Evolutionary conservation across 2,329 filamentous ascomycete genomes (phyloP).

Genomic region (Escovopsis sp.): DNA sequence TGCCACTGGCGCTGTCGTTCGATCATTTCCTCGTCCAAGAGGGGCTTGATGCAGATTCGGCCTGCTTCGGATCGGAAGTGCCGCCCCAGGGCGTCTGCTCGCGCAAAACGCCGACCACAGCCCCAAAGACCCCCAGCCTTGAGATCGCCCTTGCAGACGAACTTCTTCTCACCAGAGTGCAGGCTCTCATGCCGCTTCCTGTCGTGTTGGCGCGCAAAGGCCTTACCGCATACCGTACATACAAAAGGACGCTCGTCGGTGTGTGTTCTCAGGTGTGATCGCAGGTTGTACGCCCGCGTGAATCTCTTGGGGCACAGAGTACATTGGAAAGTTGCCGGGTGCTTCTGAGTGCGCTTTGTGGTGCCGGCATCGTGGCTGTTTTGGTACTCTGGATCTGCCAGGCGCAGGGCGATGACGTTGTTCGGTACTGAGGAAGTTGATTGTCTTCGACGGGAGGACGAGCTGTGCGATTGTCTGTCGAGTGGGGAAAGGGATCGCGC

Average conservation of each 20-base stretch:
- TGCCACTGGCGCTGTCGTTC: constrained; percentile 65
- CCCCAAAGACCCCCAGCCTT: constrained; percentile 79
- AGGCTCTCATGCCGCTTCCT: constrained; percentile 93
- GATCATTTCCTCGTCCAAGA: constrained; percentile 83
- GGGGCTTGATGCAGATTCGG: constrained; percentile 89
- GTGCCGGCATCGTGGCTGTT: constrained; percentile 45
- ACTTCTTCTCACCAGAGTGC: constrained; percentile 96
- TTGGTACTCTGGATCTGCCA: constrained; percentile 78
- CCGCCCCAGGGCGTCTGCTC: constrained; percentile 83
- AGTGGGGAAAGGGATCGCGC: constrained; percentile 45
- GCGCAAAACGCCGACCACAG: constrained; percentile 82
- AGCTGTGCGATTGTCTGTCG: constrained; percentile 31
- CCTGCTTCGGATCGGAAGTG: constrained; percentile 95
- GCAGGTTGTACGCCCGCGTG: constrained; percentile 89
- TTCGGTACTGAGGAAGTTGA: constrained; percentile 50
- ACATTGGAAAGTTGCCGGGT: constrained; percentile 95
- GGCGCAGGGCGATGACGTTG: constrained; percentile 65
- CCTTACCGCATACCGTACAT: constrained; percentile 92
- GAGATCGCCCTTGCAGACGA: constrained; percentile 86
- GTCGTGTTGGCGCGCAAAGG: constrained; percentile 93
- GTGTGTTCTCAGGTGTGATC: constrained; percentile 88
- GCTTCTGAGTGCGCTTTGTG: constrained; percentile 83
- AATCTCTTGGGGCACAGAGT: constrained; percentile 88
- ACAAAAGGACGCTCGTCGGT: constrained; percentile 96
- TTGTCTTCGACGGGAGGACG: constrained; percentile 32